phyloP scores from a whole-genome alignment of 73 alveolate species.

The Paramecium sonneborni region DNA sequence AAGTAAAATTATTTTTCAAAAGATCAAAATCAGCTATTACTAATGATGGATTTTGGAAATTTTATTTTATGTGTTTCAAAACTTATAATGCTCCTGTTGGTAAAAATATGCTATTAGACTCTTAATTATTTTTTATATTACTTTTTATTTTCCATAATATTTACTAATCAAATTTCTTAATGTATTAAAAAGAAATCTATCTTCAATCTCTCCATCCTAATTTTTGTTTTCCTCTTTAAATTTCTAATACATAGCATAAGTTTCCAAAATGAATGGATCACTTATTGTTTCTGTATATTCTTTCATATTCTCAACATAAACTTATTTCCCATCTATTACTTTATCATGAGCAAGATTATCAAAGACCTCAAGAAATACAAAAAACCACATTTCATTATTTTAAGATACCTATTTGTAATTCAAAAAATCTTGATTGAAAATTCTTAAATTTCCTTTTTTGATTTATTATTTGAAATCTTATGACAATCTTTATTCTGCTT shows the following conservation, averaged over 20 bases:
- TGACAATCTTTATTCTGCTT: conserved; percentile 68
- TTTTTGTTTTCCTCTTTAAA: conserved; percentile 63
- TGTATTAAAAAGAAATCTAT: conserved; percentile 50
- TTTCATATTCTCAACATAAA: conserved; percentile 58
- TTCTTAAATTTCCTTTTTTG: conserved; percentile 67
- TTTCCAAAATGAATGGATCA: conserved; percentile 72
- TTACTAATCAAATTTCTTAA: conserved; percentile 41
- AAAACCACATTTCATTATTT: conserved; percentile 65
- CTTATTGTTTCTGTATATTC: conserved; percentile 57
- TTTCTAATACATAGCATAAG: conserved; percentile 54
- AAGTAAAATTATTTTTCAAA: conserved; percentile 58
- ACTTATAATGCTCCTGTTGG: conserved; percentile 79
- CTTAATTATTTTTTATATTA: conserved; percentile 59
- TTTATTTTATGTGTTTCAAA: conserved; percentile 65
- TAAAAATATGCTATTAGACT: conserved; percentile 71
- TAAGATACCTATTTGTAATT: conserved; percentile 54
- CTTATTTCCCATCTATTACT: conserved; percentile 65
- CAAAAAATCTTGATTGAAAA: conserved; percentile 69
- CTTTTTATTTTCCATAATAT: conserved; percentile 67
- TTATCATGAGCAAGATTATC: conserved; percentile 91
- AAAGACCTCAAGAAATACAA: conserved; percentile 76
- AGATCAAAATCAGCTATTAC: conserved; percentile 87
- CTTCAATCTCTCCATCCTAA: conserved; percentile 31
- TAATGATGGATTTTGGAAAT: conserved; percentile 74
- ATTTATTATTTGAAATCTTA: conserved; percentile 64